Evolutionary conservation across 73 alveolate genomes (phyloP).

Genomic region (Blepharisma japonicum): DNA sequence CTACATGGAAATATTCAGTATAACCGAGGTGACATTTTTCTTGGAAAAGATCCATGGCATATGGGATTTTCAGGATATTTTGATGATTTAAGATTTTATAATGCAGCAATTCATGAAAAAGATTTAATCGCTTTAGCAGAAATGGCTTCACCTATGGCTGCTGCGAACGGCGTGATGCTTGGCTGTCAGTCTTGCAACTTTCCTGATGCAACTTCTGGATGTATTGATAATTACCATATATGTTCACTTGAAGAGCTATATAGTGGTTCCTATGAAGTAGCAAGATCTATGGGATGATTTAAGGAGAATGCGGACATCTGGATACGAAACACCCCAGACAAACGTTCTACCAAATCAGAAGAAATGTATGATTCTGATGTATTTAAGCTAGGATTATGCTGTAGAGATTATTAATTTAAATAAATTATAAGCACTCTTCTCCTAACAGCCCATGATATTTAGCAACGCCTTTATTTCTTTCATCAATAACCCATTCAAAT

Average conservation of each 20-base stretch:
- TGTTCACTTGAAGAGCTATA: conserved; percentile 25
- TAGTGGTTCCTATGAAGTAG: conserved; percentile 2
- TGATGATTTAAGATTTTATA: conserved; percentile 6
- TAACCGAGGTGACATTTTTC: conserved; percentile 21
- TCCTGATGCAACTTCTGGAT: background rate
- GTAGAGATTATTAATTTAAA: conserved; percentile 23
- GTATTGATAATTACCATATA: conserved; percentile 2
- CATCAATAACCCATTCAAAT: conserved; percentile 13
- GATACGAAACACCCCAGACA: background rate
- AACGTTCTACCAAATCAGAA: background rate
- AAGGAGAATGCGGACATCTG: background rate
- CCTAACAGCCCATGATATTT: background rate
- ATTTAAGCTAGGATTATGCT: conserved; percentile 23
- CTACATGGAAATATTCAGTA: background rate
- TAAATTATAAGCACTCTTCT: background rate
- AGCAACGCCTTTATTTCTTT: background rate
- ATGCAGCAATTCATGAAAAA: conserved; percentile 20
- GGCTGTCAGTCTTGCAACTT: conserved; percentile 4
- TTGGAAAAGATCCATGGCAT: conserved; percentile 30
- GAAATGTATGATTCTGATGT: conserved; percentile 23
- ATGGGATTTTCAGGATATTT: conserved; percentile 9
- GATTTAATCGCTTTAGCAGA: background rate
- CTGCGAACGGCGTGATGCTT: conserved; percentile 6
- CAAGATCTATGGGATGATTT: conserved; percentile 25
- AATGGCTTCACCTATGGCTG: background rate